phyloP scores from a whole-genome alignment of 176 grass and related monocot genomes.

The Zizania latifolia region DNA sequence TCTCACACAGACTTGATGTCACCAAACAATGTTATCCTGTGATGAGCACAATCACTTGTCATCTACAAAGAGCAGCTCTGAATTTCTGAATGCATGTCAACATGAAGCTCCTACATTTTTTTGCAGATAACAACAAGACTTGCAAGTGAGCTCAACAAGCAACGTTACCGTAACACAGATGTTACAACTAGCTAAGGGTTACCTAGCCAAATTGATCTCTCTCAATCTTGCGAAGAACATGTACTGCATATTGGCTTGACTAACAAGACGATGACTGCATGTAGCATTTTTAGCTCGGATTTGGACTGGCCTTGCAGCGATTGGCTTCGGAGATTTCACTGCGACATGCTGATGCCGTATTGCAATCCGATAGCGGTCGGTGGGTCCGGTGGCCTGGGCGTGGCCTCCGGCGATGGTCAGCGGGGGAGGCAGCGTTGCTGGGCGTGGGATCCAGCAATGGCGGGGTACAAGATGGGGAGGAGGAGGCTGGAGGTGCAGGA shows the following conservation, averaged over 20 bases:
- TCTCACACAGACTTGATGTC: too few species aligned
- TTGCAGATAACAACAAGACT: neutral
- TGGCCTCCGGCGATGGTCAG: too few species aligned
- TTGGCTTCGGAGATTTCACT: neutral
- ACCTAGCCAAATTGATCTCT: slow-evolving; percentile 5
- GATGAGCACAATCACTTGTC: neutral
- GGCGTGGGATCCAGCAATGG: too few species aligned
- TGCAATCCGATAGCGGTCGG: too few species aligned
- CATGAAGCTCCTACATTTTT: too few species aligned
- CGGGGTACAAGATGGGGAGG: too few species aligned
- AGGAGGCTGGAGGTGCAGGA: too few species aligned
- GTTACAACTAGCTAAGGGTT: slow-evolving; percentile 8
- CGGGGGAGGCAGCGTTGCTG: too few species aligned
- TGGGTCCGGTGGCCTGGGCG: too few species aligned
- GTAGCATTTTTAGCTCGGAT: neutral
- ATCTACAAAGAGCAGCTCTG: neutral
- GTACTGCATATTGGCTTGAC: neutral
- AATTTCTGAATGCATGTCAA: neutral
- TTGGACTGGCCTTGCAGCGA: neutral
- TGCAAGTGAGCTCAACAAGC: neutral
- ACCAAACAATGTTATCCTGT: neutral
- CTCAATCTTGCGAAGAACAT: neutral
- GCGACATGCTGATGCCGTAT: neutral
- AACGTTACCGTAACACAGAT: neutral
- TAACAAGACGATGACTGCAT: neutral